These are phyloP conservation scores for Fusarium caatingaense DNA, from an alignment of 2,329 filamentous ascomycete genomes.

Conservation along the genomic window DNA sequence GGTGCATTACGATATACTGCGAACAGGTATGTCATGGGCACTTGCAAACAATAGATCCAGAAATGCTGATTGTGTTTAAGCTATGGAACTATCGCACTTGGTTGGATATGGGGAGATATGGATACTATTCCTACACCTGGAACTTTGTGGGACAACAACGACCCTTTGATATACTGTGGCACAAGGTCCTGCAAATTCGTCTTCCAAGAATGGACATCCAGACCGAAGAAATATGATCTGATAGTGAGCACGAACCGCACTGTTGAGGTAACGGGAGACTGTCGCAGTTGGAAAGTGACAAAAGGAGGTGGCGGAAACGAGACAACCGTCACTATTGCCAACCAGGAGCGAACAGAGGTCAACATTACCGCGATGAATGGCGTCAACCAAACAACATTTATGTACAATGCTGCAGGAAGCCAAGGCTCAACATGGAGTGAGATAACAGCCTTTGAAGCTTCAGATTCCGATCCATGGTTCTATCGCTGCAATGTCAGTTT, in stretches of 20 bases:
- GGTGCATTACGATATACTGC: constrained; percentile 57
- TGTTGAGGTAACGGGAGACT: constrained; percentile 22
- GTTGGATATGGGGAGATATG: constrained; percentile 39
- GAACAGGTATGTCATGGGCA: constrained; percentile 49
- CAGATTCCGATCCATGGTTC: constrained; percentile 33
- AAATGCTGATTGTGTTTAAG: constrained; percentile 33
- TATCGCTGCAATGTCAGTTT: constrained; percentile 43
- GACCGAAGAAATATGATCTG: constrained; percentile 20
- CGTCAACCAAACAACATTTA: constrained; percentile 34
- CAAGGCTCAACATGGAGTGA: constrained; percentile 32
- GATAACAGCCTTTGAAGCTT: constrained; percentile 41
- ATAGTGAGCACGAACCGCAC: constrained; percentile 34
- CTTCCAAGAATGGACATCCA: constrained; percentile 51
- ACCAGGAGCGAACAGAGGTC: constrained; percentile 2
- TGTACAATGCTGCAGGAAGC: constrained; percentile 29
- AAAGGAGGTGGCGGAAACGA: constrained; percentile 31
- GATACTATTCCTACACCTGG: constrained; percentile 46
- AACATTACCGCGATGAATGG: constrained; percentile 30
- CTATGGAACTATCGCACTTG: constrained; percentile 54
- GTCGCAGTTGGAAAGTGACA: constrained; percentile 36
- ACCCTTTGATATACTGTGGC: constrained; percentile 50
- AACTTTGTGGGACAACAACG: constrained; percentile 47
- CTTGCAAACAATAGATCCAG: too few species aligned
- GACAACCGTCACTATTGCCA: constrained; percentile 27
- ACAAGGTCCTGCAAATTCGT: constrained; percentile 48